Evolutionary conservation across 495 filamentous ascomycete species (phyloP), one percentile per base, ranked within the genome.

Genomic region (Aspergillus egyptiacus): DNA sequence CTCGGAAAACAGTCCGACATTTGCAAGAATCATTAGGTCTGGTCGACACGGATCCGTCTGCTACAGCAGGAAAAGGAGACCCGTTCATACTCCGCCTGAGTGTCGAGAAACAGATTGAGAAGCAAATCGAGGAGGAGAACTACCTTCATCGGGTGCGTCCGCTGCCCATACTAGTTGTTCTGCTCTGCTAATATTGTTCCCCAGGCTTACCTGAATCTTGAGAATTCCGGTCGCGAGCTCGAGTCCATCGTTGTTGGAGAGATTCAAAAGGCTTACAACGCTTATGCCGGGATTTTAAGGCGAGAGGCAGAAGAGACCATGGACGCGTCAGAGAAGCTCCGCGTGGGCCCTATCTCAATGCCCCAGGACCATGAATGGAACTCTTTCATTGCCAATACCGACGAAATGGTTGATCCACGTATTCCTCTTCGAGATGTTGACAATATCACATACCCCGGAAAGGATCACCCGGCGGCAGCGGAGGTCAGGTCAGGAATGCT

Each of bases 251-350:
- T 98, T 5, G 87, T 98, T 40, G 85, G 88, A 55, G 94, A 98
- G 64, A 96, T 98, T 45, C 90, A 98, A 56, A 96, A 96, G 59
- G 86, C 90, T 3, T 96, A 97, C 68, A 94, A 89, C 59, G 88
- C 87, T 2, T 91, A 94, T 56, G 85, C 91, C 18, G 82, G 82
- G 45, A 91, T 97, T 53, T 71, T 97, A 48, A 93, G 87, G 63
- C 79, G 87, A 38, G 94, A 97, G 61, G 83, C 89, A 9, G 90
- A 96, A 50, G 83, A 85, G 44, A 81, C 82, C 1, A 86, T 89
- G 51, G 77, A 81, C 33, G 77, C 87, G 20, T 77, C 90, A 9
- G 88, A 96, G 34, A 84, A 83, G 54, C 83, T 98, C 5, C 85
- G 85, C n/a, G 76, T 71, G 17, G 89, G 91, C 0, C 91, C 89